Conservation (phyloP, 305 asterid species). For the Solanum hybrid region DNA sequence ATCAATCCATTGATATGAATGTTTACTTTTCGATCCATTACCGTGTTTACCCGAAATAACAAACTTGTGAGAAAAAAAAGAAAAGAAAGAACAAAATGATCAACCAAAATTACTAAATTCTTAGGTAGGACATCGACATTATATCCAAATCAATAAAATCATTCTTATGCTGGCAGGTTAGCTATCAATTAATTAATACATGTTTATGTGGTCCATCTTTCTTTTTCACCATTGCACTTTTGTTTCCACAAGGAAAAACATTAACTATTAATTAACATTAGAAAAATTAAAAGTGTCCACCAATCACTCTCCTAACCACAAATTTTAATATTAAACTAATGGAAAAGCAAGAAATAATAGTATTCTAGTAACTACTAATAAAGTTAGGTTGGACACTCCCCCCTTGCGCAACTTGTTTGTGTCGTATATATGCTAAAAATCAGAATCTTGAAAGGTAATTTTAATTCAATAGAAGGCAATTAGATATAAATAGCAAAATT, state of each 20-base stretch:
- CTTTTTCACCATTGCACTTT: constrained; percentile 22
- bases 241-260: constrained; percentile 7
- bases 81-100: neutral
- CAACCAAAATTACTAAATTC: neutral
- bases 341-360: neutral
- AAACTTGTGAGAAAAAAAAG: neutral
- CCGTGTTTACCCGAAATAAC: neutral
- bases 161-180: neutral
- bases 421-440: neutral
- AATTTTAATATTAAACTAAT: neutral
- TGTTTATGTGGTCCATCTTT: constrained; percentile 2
- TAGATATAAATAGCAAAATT: neutral
- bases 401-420: neutral
- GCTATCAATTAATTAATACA: neutral
- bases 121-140: neutral
- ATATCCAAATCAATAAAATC: neutral
- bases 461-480: neutral
- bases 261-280: constrained; percentile 1
- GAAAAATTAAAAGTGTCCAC: neutral
- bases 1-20: neutral
- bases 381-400: neutral
- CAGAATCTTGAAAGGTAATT: neutral
- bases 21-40: neutral
- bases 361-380: neutral
- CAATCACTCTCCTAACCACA: constrained; percentile 1